These are phyloP conservation scores for Prosopis cineraria DNA, from an alignment of 306 rosid species.

Conservation along the genomic window DNA sequence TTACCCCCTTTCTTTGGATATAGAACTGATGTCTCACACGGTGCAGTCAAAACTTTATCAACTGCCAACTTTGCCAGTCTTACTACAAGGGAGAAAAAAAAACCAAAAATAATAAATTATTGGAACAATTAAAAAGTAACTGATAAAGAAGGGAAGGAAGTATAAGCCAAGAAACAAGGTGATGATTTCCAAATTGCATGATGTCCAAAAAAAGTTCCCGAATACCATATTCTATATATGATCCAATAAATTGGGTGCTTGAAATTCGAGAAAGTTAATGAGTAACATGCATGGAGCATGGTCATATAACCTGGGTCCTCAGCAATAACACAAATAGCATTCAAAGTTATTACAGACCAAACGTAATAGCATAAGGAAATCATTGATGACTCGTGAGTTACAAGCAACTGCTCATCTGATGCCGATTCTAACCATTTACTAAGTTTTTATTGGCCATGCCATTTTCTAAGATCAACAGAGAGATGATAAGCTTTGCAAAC, in stretches of 20 bases:
- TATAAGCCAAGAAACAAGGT: constrained; percentile 21
- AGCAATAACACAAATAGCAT: not conserved
- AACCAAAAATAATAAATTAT: not conserved
- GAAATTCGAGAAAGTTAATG: not conserved
- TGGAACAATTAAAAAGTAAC: not conserved
- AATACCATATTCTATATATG: not conserved
- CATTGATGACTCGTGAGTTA: not conserved
- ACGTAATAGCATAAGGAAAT: constrained; percentile 5
- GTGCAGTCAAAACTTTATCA: constrained; percentile 75
- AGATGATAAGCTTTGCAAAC: not conserved
- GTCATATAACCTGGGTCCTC: not conserved
- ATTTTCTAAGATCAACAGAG: too few relatives aligned
- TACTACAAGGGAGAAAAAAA: constrained; percentile 43
- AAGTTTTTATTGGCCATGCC: too few relatives aligned
- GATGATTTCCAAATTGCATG: constrained; percentile 15
- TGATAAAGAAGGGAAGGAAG: constrained; percentile 19
- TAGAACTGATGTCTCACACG: constrained; percentile 71
- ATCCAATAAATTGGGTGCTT: not conserved
- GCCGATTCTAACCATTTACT: constrained; percentile 9
- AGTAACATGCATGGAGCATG: not conserved
- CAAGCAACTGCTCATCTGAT: constrained; percentile 1
- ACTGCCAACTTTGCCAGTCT: constrained; percentile 79
- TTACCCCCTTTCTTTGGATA: constrained; percentile 85
- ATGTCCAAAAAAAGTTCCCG: constrained; percentile 1
- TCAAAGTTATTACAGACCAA: not conserved